These are phyloP conservation scores for Podospora conica DNA, from an alignment of 495 filamentous ascomycete genomes.

Conservation along the genomic window DNA sequence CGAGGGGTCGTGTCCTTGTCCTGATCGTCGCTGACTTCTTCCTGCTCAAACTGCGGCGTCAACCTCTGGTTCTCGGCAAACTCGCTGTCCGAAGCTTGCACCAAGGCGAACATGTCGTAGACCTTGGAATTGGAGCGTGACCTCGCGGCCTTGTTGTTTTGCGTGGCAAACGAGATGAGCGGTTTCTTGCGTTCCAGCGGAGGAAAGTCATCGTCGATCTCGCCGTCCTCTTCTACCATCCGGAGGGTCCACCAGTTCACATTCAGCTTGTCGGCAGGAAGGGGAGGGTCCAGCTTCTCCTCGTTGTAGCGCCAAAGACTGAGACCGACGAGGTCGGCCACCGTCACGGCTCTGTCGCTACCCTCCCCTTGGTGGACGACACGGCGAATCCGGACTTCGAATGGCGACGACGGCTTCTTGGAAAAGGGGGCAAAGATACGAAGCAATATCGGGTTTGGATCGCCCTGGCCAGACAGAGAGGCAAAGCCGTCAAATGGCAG, in stretches of 20 bases:
- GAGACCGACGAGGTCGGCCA: conserved; percentile 85
- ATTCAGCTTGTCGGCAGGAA: conserved; percentile 64
- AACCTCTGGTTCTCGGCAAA: conserved; percentile 69
- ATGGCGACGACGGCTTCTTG: conserved; percentile 57
- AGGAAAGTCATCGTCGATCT: conserved; percentile 94
- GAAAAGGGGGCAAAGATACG: conserved; percentile 87
- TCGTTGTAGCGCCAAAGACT: conserved; percentile 82
- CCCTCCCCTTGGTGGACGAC: conserved; percentile 66
- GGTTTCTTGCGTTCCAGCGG: conserved; percentile 71
- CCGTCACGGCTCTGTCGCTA: conserved; percentile 60
- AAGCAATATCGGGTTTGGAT: conserved; percentile 72
- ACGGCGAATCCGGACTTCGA: conserved; percentile 71
- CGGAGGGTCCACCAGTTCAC: conserved; percentile 89
- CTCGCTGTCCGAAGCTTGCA: conserved; percentile 69
- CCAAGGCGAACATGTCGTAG: conserved; percentile 90
- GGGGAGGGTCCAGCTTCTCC: conserved; percentile 66
- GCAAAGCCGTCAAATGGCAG: conserved; percentile 83
- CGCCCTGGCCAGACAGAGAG: conserved; percentile 77
- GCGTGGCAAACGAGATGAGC: conserved; percentile 81
- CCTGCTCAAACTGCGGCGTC: conserved; percentile 65
- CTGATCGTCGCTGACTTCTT: conserved; percentile 41
- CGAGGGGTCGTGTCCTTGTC: conserved; percentile 35
- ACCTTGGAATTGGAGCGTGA: conserved; percentile 71
- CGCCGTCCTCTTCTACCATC: conserved; percentile 83
- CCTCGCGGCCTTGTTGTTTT: conserved; percentile 68